Percentiles rank a stretch among this genome's conserved stretches.
phyloP scores from a whole-genome alignment of 768 basidiomycete species.

The Pholiota molesta region DNA sequence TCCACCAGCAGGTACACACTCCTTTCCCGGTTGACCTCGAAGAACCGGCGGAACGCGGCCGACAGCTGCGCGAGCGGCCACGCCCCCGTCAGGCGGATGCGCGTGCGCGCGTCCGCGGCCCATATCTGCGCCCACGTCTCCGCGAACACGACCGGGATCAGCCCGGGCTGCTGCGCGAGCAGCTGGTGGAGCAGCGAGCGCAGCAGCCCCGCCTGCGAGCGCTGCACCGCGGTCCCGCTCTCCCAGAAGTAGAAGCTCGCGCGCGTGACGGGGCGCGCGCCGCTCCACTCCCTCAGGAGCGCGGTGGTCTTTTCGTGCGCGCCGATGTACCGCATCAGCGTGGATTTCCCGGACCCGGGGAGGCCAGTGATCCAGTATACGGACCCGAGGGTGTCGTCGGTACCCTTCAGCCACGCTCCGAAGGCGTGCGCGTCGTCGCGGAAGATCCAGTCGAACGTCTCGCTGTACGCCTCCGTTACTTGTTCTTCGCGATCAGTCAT shows the following conservation, averaged over 20 bases:
- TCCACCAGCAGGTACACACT: slow-evolving; percentile 14
- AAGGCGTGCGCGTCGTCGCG: slow-evolving; percentile 5
- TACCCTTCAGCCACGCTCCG: slow-evolving; percentile 6
- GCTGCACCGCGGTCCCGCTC: slow-evolving; percentile 13
- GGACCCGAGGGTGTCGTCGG: neutral
- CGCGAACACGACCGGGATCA: slow-evolving; percentile 13
- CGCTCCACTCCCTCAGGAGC: slow-evolving; percentile 6
- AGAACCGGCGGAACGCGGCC: slow-evolving; percentile 8
- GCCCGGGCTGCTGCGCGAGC: slow-evolving; percentile 7
- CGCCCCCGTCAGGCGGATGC: slow-evolving; percentile 7
- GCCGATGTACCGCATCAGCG: slow-evolving; percentile 13
- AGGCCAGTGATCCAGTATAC: slow-evolving; percentile 13
- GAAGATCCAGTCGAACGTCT: slow-evolving; percentile 16
- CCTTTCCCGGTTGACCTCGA: slow-evolving; percentile 3
- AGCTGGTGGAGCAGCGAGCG: slow-evolving; percentile 14
- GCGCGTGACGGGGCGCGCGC: neutral
- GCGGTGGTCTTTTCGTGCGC: neutral
- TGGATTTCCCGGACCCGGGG: slow-evolving; percentile 14
- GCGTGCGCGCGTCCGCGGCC: slow-evolving; percentile 12
- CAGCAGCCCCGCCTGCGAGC: slow-evolving; percentile 15
- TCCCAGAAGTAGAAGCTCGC: slow-evolving; percentile 18
- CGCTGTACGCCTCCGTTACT: slow-evolving; percentile 15
- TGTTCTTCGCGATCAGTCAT: slow-evolving; percentile 16
- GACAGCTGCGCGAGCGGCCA: slow-evolving; percentile 11
- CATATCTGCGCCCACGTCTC: slow-evolving; percentile 11